Conservation (phyloP, 352 stramenopile species). For the Globisporangium orthogonon region DNA sequence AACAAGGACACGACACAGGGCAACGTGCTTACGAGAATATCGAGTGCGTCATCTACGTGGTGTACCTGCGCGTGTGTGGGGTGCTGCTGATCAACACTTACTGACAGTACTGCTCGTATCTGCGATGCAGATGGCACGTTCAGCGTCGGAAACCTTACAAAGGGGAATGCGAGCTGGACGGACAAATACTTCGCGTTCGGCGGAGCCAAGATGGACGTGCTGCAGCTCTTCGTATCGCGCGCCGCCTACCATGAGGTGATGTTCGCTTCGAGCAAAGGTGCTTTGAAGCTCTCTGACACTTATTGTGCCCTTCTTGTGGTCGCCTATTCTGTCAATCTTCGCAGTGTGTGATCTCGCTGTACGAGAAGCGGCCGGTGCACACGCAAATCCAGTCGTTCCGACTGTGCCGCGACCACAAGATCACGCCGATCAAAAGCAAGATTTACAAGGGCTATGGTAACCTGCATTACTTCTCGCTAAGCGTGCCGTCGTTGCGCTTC, state of each 20-base stretch:
- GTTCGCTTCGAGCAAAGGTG: background rate
- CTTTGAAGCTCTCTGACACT: background rate
- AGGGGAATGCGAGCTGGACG: conserved; percentile 67
- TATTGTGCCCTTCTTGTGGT: background rate
- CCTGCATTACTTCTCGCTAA: conserved; percentile 80
- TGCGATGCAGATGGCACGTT: conserved; percentile 63
- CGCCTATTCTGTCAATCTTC: background rate
- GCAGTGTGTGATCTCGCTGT: conserved; percentile 77
- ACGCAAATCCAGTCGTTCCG: conserved; percentile 84
- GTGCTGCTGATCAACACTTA: conserved; percentile 6
- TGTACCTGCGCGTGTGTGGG: background rate
- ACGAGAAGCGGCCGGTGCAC: conserved; percentile 76
- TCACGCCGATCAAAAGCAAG: conserved; percentile 82
- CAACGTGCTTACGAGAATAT: conserved; percentile 70
- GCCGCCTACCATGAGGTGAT: conserved; percentile 74
- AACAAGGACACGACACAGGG: conserved; percentile 72
- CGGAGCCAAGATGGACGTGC: conserved; percentile 72
- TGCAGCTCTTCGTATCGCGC: conserved; percentile 81
- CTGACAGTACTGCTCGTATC: conserved; percentile 6
- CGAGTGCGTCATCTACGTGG: conserved; percentile 30
- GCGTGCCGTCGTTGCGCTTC: conserved; percentile 74
- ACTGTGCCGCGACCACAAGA: conserved; percentile 77
- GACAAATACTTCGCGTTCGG: conserved; percentile 82
- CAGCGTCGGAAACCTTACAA: conserved; percentile 75
- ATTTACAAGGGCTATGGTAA: conserved; percentile 87